These are phyloP conservation scores for Melastoma candidum DNA, from an alignment of 441 rosid species.

Conservation along the genomic window DNA sequence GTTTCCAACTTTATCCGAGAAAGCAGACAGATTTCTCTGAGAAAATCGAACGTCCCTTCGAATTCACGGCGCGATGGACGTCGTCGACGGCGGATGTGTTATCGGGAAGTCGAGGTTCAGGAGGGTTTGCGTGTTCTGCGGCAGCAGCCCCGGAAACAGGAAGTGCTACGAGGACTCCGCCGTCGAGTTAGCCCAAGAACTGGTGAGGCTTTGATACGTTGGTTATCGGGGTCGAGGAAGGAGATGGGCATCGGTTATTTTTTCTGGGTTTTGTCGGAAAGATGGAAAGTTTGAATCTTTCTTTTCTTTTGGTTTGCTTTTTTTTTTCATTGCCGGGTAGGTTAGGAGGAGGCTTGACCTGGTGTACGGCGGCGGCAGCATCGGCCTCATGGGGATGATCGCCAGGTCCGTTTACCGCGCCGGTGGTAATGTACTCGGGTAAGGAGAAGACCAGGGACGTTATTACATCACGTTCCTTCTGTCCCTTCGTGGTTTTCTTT, in stretches of 20 bases:
- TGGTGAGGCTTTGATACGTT: slow-evolving; percentile 17
- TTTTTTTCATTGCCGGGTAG: slow-evolving; percentile 13
- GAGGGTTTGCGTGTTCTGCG: slow-evolving; percentile 42
- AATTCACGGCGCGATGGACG: too few species aligned
- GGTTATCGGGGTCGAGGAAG: neutral
- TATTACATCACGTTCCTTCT: neutral
- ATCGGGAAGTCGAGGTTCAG: slow-evolving; percentile 17
- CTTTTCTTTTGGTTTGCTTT: neutral
- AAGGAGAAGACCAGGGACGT: slow-evolving; percentile 1
- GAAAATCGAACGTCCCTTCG: too few species aligned
- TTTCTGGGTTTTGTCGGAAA: neutral
- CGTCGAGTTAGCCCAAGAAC: slow-evolving; percentile 28
- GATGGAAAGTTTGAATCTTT: neutral
- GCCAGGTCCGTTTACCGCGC: slow-evolving; percentile 35
- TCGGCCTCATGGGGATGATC: slow-evolving; percentile 44
- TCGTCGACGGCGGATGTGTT: too few species aligned
- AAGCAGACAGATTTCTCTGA: too few species aligned
- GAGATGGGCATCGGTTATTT: too few species aligned
- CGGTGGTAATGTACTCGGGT: slow-evolving; percentile 48
- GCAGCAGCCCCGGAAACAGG: slow-evolving; percentile 35
- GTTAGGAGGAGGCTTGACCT: slow-evolving; percentile 33
- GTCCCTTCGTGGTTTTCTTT: neutral
- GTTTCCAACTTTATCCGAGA: too few species aligned
- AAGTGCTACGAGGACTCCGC: slow-evolving; percentile 36
- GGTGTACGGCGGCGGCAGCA: slow-evolving; percentile 48